Evolutionary conservation across 495 filamentous ascomycete genomes (phyloP).

Genomic region (Podospora pseudopauciseta): DNA sequence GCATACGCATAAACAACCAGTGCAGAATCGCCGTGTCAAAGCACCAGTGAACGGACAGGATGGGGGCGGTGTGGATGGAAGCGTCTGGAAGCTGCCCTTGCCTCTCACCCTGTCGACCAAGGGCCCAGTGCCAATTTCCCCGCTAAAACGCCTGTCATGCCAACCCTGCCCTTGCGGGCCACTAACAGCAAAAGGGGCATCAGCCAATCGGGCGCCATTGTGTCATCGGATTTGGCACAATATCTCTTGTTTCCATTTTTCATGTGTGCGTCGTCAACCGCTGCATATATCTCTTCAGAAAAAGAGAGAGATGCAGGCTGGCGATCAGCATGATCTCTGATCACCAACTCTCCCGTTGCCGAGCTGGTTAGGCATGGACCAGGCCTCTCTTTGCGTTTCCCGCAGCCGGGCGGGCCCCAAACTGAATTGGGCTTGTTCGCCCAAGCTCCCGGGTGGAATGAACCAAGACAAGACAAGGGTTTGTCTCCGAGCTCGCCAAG

Average conservation of each 20-base stretch:
- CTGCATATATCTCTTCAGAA: not conserved
- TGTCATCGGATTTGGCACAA: not conserved
- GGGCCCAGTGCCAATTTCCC: slow-evolving; percentile 5
- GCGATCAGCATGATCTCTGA: not conserved
- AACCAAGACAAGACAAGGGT: slow-evolving; percentile 3
- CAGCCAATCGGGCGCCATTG: slow-evolving; percentile 3
- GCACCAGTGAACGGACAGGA: slow-evolving; percentile 1
- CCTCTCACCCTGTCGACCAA: not conserved
- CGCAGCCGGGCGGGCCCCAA: not conserved
- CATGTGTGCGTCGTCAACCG: not conserved
- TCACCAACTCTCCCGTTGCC: not conserved
- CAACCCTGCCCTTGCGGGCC: slow-evolving; percentile 2
- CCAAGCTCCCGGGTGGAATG: slow-evolving; percentile 7
- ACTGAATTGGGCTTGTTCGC: not conserved
- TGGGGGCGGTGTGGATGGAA: slow-evolving; percentile 8
- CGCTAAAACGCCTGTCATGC: slow-evolving; percentile 8
- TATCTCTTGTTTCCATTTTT: not conserved
- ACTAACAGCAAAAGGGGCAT: not conserved
- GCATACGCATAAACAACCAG: slow-evolving; percentile 1
- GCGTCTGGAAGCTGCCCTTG: slow-evolving; percentile 16
- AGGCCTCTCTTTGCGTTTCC: not conserved
- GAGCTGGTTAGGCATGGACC: not conserved
- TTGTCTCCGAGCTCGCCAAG: not conserved
- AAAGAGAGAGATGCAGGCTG: slow-evolving; percentile 1
- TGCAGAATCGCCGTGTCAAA: slow-evolving; percentile 15